Evolutionary conservation across 2,329 filamentous ascomycete genomes (phyloP), one percentile per base, ranked within the genome.

Genomic region (Ambrosiella beaveri): DNA sequence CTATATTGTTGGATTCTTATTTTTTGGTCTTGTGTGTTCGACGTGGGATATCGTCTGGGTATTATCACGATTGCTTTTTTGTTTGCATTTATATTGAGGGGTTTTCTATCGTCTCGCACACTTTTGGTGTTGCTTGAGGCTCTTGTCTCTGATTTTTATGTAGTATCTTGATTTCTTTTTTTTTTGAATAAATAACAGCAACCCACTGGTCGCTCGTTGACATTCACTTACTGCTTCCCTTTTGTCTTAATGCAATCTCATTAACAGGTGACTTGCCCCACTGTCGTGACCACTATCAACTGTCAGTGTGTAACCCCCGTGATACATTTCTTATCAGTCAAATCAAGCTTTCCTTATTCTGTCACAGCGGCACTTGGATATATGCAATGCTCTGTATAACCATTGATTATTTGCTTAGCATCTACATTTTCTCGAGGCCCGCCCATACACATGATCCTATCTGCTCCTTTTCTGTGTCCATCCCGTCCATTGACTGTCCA

Each of bases 1-100:
- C 11, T 51, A 40, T n/a, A 51, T 35, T 13, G 55, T 35, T 49
- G 41, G 40, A 40, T 50, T 54, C 49, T 47, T 54, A 17, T 54
- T 49, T 38, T 47, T 50, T 54, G 12, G 15, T 51, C 38, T 45
- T 38, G 11, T 47, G 1, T 38, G 47, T 57, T 57, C 13, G 17
- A 15, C 52, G 15, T 37, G n/a, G 27, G 36, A 13, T 39, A 54
- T 40, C 38, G 36, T 13, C 19, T 55, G 13, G 40, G 19, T 40
- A 55, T 55, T 17, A 45, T 41, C 38, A 27, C 15, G 3, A 2
- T 19, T 54, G n/a, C 12, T 19, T 47, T 54, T 17, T 45, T 54
- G 44, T n/a, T n/a, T n/a, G n/a, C n/a, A n/a, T n/a, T n/a, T n/a
- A n/a, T 58, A 54, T 58, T 47, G 27, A 52, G 39, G 27, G 27